A percentile compares a stretch with the other conserved stretches of the same genome.
Evolutionary conservation across 441 rosid species (phyloP).

Genomic region (Syzygium malaccense): DNA sequence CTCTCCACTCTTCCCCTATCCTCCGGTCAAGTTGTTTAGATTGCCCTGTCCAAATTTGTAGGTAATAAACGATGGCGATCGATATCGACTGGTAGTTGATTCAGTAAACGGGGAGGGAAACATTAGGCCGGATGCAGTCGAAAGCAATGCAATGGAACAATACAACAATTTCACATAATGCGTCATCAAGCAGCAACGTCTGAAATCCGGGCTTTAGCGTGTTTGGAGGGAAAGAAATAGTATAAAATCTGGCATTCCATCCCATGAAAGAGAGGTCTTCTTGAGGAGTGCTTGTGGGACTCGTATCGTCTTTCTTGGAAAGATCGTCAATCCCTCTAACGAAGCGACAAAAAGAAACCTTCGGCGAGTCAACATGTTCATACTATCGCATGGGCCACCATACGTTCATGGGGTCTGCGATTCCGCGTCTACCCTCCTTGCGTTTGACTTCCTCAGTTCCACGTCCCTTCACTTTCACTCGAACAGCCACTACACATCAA

Average conservation of each 20-base stretch:
- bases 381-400: fast-evolving
- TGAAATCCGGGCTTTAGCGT: too few species aligned
- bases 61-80: not conserved
- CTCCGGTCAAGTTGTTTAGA: not conserved
- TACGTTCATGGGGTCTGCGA: not conserved
- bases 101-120: not conserved
- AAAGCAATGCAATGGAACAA: not conserved
- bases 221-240: not conserved
- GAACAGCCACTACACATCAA: fast-evolving
- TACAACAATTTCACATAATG: not conserved
- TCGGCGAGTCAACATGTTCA: not conserved
- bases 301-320: not conserved
- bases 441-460: not conserved
- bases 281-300: too few species aligned
- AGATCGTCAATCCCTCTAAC: not conserved
- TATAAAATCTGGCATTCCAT: too few species aligned
- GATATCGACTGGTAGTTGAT: not conserved
- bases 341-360: not conserved
- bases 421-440: not conserved
- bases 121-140: not conserved
- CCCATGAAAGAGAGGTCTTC: not conserved
- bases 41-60: not conserved
- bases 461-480: not conserved
- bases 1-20: not conserved
- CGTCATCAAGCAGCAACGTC: not conserved